Evolutionary conservation across 441 rosid genomes (phyloP).

Genomic region (Viola pubescens): DNA sequence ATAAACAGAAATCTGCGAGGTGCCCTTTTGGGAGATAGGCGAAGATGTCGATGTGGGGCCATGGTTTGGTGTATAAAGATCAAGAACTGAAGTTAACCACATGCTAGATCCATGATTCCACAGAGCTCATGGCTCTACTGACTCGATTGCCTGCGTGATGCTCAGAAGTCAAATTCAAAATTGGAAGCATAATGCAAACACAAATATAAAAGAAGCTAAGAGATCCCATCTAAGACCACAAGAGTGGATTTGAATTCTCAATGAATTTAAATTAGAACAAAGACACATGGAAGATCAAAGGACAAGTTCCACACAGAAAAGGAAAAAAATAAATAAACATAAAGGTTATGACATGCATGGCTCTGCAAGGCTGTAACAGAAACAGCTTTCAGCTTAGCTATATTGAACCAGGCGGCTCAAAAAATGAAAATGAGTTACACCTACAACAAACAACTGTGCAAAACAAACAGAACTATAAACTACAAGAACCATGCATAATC

Average conservation of each 20-base stretch:
- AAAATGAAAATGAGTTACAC: too few species aligned
- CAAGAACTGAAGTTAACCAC: background rate
- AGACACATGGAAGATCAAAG: background rate
- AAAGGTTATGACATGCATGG: too few species aligned
- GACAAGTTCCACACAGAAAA: background rate
- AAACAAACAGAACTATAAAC: too few species aligned
- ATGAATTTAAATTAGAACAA: background rate
- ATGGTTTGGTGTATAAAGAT: constrained; percentile 27
- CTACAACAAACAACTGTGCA: too few species aligned
- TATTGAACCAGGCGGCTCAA: too few species aligned
- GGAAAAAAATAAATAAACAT: background rate
- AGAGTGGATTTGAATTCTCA: background rate
- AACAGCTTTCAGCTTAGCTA: too few species aligned
- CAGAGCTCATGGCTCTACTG: constrained; percentile 8
- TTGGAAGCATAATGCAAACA: constrained; percentile 8
- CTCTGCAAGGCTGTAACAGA: too few species aligned
- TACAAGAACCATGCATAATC: too few species aligned
- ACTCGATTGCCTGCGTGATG: too few species aligned
- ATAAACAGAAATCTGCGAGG: constrained; percentile 27
- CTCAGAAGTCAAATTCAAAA: too few species aligned
- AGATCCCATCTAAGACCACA: background rate
- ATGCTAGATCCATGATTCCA: background rate
- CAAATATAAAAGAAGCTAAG: background rate
- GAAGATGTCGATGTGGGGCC: constrained; percentile 33
- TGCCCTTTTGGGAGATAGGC: constrained; percentile 26